A percentile compares a stretch with the other conserved stretches of the same genome.
These are phyloP conservation scores for Cudoniella acicularis DNA, from an alignment of 495 filamentous ascomycete species.

Conservation along the genomic window DNA sequence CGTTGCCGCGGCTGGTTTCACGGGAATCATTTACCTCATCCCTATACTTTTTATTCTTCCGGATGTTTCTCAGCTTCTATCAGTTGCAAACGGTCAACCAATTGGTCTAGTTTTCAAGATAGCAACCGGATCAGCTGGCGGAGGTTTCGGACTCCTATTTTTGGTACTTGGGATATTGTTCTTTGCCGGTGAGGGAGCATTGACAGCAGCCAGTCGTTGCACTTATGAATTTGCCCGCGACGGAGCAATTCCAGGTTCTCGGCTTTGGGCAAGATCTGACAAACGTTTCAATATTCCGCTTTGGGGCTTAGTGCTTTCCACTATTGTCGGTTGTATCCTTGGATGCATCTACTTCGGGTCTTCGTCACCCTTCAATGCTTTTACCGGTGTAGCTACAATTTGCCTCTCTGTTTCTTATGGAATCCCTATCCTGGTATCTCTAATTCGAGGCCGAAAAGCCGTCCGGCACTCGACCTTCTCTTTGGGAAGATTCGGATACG, in stretches of 20 bases:
- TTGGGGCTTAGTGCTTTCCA: slow-evolving; percentile 53
- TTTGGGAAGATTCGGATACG: slow-evolving; percentile 43
- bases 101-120: slow-evolving; percentile 54
- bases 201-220: slow-evolving; percentile 62
- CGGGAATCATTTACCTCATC: slow-evolving; percentile 57
- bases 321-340: slow-evolving; percentile 49
- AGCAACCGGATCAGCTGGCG: slow-evolving; percentile 54
- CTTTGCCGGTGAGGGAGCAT: slow-evolving; percentile 55
- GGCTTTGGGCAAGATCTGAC: slow-evolving; percentile 59
- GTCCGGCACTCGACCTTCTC: slow-evolving; percentile 44
- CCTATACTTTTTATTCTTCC: slow-evolving; percentile 63
- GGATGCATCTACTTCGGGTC: slow-evolving; percentile 63
- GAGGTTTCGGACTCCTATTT: slow-evolving; percentile 70
- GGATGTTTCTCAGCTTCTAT: slow-evolving; percentile 43
- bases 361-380: slow-evolving; percentile 60
- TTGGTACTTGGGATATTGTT: slow-evolving; percentile 66
- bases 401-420: slow-evolving; percentile 61
- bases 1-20: slow-evolving; percentile 54
- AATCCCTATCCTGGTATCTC: slow-evolving; percentile 56
- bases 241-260: slow-evolving; percentile 40
- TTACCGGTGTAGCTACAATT: slow-evolving; percentile 64
- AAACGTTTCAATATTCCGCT: slow-evolving; percentile 54
- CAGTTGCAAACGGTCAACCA: slow-evolving; percentile 54
- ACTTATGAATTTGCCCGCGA: slow-evolving; percentile 22
- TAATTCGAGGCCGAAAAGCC: slow-evolving; percentile 37